Evolutionary conservation across 106 monocot genomes (phyloP), one percentile per base, ranked within the genome.

Genomic region (Acorus calamus): DNA sequence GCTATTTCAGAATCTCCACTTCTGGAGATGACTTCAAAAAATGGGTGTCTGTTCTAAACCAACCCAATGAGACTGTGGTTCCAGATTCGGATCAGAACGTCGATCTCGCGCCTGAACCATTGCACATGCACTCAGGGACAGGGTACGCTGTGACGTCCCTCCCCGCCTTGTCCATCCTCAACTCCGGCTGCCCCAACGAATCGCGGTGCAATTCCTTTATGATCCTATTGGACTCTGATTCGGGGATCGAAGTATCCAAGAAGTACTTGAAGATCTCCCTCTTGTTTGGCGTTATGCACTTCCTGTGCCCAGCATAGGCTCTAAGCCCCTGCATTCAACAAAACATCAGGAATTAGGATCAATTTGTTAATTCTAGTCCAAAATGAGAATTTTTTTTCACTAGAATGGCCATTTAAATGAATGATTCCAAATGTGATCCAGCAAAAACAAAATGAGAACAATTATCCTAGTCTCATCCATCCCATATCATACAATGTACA

Each of bases 241-340:
- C 83, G 0, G 73, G 60, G 13, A 93, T 68, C 0, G 81, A 77
- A 42, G 60, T 55, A 70, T 89, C 60, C n/a, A 89, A 45, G 54
- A 93, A 93, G 76, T 89, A 83, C 0, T 69, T 78, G 5, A 93
- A 65, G 86, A 93, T 89, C 67, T 86, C 86, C 78, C 93, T 60
- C 74, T 93, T 93, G 74, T 93, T 93, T 0, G 93, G 93, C 7
- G 83, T 86, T 64, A 93, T 83, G 68, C 83, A 80, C 75, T 93
- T 93, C 70, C 67, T 77, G 70, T 93, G 89, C 8, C 93, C 93
- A 0, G 67, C 68, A 57, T 79, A 93, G 11, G 93, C 93, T 56
- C 93, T 70, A 62, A 72, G 77, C 5, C 93, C 93, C 76, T 80
- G 85, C 66, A 82, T 74, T 63, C 28, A 28, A 28, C 28, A 28